phyloP scores from a whole-genome alignment of 2,329 filamentous ascomycete genomes.

The Ramichloridium luteum region DNA sequence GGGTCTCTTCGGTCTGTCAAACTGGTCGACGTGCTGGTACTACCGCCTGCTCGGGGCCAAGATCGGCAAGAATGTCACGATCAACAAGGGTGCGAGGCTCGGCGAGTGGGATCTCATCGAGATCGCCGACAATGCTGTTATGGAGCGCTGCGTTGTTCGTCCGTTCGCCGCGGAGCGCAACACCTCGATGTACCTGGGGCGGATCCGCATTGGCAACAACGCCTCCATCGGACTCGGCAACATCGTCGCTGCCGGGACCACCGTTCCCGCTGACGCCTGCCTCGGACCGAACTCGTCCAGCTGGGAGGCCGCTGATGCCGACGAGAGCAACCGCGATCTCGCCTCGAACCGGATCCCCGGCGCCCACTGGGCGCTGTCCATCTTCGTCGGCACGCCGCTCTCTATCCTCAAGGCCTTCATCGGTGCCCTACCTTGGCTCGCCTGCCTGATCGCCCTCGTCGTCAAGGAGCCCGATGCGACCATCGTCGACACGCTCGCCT shows the following conservation, averaged over 20 bases:
- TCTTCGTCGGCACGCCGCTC: constrained; percentile 35
- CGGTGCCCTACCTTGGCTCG: constrained; percentile 34
- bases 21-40: constrained; percentile 34
- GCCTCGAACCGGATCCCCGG: constrained; percentile 28
- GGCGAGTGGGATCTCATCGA: constrained; percentile 48
- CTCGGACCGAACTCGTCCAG: constrained; percentile 47
- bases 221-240: constrained; percentile 38
- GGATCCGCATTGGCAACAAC: constrained; percentile 38
- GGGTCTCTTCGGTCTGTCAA: constrained; percentile 34
- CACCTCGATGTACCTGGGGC: constrained; percentile 45
- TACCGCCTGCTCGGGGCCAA: constrained; percentile 42
- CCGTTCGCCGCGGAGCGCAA: constrained; percentile 46
- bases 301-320: constrained; percentile 40
- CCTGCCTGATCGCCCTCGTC: constrained; percentile 34
- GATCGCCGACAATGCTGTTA: constrained; percentile 38
- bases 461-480: constrained; percentile 24
- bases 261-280: constrained; percentile 38
- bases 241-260: constrained; percentile 40
- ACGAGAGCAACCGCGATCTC: constrained; percentile 37
- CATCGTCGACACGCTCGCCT: constrained; percentile 27
- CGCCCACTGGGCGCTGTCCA: constrained; percentile 35
- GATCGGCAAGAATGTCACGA: constrained; percentile 41
- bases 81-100: constrained; percentile 31
- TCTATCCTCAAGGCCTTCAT: constrained; percentile 30
- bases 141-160: constrained; percentile 38